phyloP scores from a whole-genome alignment of 768 basidiomycete genomes.

The Austroboletus festivus region DNA sequence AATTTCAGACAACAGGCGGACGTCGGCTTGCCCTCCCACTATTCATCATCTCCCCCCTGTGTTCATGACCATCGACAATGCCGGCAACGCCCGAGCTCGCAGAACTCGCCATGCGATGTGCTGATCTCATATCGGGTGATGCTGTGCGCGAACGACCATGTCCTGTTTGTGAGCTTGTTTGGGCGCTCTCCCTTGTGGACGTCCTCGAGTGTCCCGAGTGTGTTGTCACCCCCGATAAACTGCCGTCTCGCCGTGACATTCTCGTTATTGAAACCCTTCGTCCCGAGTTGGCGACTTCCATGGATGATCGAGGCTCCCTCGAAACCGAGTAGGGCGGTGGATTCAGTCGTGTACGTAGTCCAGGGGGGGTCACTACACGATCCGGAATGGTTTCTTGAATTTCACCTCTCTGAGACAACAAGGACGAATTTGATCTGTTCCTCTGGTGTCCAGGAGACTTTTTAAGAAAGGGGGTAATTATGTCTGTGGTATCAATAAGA shows the following conservation, averaged over 20 bases:
- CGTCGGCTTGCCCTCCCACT: too few species aligned
- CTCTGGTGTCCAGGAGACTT: slow-evolving; percentile 3
- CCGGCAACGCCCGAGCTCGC: too few species aligned
- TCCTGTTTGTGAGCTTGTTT: not conserved
- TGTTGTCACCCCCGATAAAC: slow-evolving; percentile 6
- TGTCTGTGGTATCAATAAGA: slow-evolving; percentile 18
- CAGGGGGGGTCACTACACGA: not conserved
- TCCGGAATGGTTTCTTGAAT: slow-evolving; percentile 5
- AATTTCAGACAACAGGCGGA: too few species aligned
- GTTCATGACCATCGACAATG: too few species aligned
- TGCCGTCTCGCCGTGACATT: not conserved
- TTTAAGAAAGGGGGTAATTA: slow-evolving; percentile 24
- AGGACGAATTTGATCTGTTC: not conserved
- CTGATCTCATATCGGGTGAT: not conserved
- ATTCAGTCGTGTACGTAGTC: slow-evolving; percentile 20
- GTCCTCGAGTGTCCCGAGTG: slow-evolving; percentile 10
- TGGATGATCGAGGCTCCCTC: not conserved
- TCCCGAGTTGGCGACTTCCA: not conserved
- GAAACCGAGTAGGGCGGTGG: slow-evolving; percentile 27
- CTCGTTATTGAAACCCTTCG: slow-evolving; percentile 4
- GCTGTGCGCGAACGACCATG: not conserved
- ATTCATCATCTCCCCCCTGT: too few species aligned
- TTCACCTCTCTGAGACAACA: not conserved
- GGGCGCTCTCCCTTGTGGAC: slow-evolving; percentile 1
- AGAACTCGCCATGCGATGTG: not conserved